A percentile compares a stretch with the other conserved stretches of the same genome.
phyloP scores from a whole-genome alignment of 108 stramenopile species.

The Cyclotella cryptica region DNA sequence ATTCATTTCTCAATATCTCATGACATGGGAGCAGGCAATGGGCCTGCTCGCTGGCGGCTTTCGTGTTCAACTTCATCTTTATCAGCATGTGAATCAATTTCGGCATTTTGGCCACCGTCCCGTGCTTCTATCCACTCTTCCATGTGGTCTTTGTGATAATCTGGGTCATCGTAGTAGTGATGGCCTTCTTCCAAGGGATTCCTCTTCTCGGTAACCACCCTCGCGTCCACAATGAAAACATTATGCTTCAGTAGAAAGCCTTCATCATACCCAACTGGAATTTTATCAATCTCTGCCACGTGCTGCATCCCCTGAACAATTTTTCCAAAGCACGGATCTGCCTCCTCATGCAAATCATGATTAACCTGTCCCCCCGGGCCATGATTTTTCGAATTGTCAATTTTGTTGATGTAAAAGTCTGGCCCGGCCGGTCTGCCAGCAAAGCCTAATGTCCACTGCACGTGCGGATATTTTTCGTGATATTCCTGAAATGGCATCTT shows the following conservation, averaged over 20 bases:
- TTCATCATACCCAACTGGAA: slow-evolving; percentile 34
- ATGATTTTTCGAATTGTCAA: slow-evolving; percentile 83
- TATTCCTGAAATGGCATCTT: slow-evolving; percentile 85
- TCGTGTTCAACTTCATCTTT: not conserved
- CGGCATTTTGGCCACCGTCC: not conserved
- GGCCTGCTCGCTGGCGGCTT: too few species aligned
- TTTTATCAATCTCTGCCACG: slow-evolving; percentile 57
- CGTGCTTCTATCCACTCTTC: not conserved
- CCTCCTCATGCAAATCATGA: slow-evolving; percentile 79
- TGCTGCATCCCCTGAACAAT: slow-evolving; percentile 67
- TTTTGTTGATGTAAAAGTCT: slow-evolving; percentile 89
- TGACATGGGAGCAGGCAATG: too few species aligned
- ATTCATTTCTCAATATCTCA: too few species aligned
- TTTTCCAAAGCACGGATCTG: slow-evolving; percentile 95
- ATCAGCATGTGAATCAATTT: not conserved
- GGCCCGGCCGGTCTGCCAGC: slow-evolving; percentile 94
- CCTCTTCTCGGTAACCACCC: slow-evolving; percentile 17
- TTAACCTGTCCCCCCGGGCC: slow-evolving; percentile 90
- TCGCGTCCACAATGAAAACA: slow-evolving; percentile 36
- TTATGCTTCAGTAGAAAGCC: slow-evolving; percentile 7
- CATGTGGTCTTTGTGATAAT: slow-evolving; percentile 12
- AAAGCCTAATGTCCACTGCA: slow-evolving; percentile 80
- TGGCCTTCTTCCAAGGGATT: slow-evolving; percentile 1
- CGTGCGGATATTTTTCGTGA: slow-evolving; percentile 73
- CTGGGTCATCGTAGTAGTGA: not conserved